Evolutionary conservation across 1,284 basidiomycete species (phyloP), one percentile per base, ranked within the genome.

Genomic region (Leccinum subrobustum): DNA sequence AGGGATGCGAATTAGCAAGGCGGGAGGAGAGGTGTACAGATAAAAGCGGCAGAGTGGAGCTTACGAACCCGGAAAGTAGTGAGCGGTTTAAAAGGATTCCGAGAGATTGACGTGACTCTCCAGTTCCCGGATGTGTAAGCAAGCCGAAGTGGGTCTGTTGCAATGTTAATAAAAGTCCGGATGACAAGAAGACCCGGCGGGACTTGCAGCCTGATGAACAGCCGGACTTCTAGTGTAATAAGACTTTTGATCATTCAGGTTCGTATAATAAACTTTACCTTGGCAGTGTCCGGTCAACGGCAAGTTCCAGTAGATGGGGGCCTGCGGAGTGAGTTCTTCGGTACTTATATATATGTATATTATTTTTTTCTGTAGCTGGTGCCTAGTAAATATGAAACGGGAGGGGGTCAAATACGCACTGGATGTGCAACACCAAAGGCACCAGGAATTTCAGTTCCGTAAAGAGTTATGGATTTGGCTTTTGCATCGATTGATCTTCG

Each of bases 401-500:
- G 52, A 48, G 56, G 39, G 35, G 60, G 44, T 68, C 57, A 58
- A 64, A 67, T 57, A 56, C 29, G 42, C 58, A 47, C 58, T 55
- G 58, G 61, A 59, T 31, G 63, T 58, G 51, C 56, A 65, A 65
- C 58, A 35, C 47, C 35, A 68, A 63, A 74, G 73, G 72, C 62
- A 75, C 73, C 11, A 62, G 57, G 54, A 70, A 61, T 44, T 66
- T 61, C 54, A 63, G 71, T 72, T 75, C 61, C 73, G 73, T 75
- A 73, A 75, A 23, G 57, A 70, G 42, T 60, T 61, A 59, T 70
- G 57, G 62, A 65, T 75, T 74, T 76, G 71, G 59, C 70, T 75
- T 73, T 75, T 73, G 56, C 50, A 67, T 72, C 58, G 59, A 64
- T 60, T 74, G 73, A 74, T 75, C 73, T 61, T 75, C 70, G 67